Base-by-base conservation (phyloP, 1,284 basidiomycete species). In the Ceratobasidium papillatum region DNA sequence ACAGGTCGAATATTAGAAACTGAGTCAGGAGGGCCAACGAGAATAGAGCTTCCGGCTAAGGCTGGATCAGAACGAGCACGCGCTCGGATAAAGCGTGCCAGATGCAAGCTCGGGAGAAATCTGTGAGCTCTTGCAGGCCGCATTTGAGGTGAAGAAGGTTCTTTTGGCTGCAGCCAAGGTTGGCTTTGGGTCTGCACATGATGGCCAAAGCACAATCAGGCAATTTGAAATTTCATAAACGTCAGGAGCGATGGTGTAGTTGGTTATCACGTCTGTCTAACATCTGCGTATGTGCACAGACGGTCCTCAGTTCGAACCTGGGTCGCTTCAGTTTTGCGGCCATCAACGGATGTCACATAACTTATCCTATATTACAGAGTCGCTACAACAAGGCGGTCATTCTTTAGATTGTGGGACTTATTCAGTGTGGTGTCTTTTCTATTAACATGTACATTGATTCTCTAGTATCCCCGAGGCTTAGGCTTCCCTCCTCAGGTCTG, bases 1-100 rank as follows among this genome's bases (percentile, higher is more conserved):
- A 72, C 34, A 25, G 92, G 91, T 2, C 92, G 88, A 69, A 94
- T 83, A 82, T 94, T 87, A n/a, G 92, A 93, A 69, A 92, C 79
- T 7, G 90, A 90, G 80, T 94, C 87, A 41, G 90, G 89, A 47
- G 91, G 91, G 1, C 90, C 92, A 51, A 93, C 86, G 25, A 90
- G 86, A 5, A 54, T 49, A 25, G 34, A 59, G 22, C 34, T 62
- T 38, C 27, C 45, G 11, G n/a, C 17, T 36, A 32, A 9, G 22
- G 58, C 27, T 14, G 52, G 36, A 17, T 27, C 17, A 22, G 45
- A 36, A n/a, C 38, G 27, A 19, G 41, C 45, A 25, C 41, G 41
- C 1, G 56, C 61, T 59, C 68, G 68, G 22, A 72, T 3, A 45
- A 11, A 49, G 14, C 68, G 68, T 3, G 17, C 11, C 12, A 36